Evolutionary conservation across 148 eudicot species (phyloP).

Genomic region (Polygonum maritimum): DNA sequence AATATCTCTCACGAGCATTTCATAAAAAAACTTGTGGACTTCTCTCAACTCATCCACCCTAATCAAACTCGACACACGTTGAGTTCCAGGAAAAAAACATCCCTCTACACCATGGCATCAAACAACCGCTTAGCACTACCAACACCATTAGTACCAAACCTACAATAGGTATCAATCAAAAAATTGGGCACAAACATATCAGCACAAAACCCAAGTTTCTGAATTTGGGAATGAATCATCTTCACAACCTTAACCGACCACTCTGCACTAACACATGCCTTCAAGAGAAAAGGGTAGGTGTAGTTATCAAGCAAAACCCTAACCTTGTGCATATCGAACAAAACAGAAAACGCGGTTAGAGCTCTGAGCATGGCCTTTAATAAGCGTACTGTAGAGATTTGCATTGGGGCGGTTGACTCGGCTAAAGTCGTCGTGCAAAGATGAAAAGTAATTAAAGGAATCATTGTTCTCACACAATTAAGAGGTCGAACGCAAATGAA

Average conservation of each 20-base stretch:
- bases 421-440: too few relatives aligned
- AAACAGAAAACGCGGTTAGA: conserved; percentile 39
- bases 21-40: conserved; percentile 57
- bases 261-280: conserved; percentile 24
- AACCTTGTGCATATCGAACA: conserved; percentile 34
- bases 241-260: conserved; percentile 27
- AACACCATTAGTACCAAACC: conserved; percentile 58
- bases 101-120: conserved; percentile 44
- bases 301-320: conserved; percentile 55
- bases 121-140: conserved; percentile 52
- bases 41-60: conserved; percentile 12
- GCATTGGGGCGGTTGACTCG: conserved; percentile 54
- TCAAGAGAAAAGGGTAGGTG: conserved; percentile 59
- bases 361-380: conserved; percentile 44
- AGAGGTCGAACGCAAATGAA: too few relatives aligned
- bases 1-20: conserved; percentile 72
- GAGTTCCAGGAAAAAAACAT: conserved; percentile 76
- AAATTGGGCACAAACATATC: conserved; percentile 74
- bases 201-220: conserved; percentile 43
- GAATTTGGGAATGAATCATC: conserved; percentile 59
- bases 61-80: conserved; percentile 54
- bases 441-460: too few relatives aligned
- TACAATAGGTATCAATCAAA: conserved; percentile 68
- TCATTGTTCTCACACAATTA: too few relatives aligned
- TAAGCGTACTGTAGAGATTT: conserved; percentile 51